Percentiles rank a stretch among this genome's conserved stretches.
Conservation (phyloP, 371 early-diverging fungal genomes). For the Actinomortierella ambigua region DNA sequence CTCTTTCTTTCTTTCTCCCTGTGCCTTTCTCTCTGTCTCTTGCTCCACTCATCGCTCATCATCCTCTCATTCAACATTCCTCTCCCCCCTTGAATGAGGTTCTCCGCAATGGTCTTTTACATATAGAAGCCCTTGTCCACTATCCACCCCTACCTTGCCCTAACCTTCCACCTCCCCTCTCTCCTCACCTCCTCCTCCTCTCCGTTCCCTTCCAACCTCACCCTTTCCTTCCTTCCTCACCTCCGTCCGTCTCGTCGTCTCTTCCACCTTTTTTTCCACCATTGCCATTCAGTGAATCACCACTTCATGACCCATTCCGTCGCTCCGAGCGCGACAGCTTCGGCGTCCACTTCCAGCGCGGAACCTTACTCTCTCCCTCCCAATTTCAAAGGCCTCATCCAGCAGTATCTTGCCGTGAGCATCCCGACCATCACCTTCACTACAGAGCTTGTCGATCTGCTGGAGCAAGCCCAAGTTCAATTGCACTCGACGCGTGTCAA, state of each 20-base stretch:
- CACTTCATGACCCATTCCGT: slow-evolving; percentile 35
- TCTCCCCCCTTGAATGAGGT: no score
- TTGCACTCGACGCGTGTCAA: slow-evolving; percentile 27
- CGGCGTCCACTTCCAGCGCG: slow-evolving; percentile 38
- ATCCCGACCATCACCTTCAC: slow-evolving; percentile 39
- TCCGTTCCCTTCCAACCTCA: not conserved
- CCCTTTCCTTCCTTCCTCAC: not conserved
- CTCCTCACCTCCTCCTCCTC: not conserved
- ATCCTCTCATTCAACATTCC: no score
- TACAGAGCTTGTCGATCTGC: slow-evolving; percentile 30
- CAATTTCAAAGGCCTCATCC: slow-evolving; percentile 36
- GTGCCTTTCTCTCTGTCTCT: not conserved
- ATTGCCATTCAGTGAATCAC: not conserved
- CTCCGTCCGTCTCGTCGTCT: not conserved
- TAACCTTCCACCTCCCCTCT: slow-evolving; percentile 3
- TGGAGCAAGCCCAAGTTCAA: slow-evolving; percentile 18
- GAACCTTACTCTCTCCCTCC: slow-evolving; percentile 43
- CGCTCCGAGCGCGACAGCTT: slow-evolving; percentile 30
- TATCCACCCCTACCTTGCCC: not conserved
- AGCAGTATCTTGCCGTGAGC: slow-evolving; percentile 38
- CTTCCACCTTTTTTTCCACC: slow-evolving; percentile 1
- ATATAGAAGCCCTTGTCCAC: not conserved
- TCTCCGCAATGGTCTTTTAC: no score
- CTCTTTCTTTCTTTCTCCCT: slow-evolving; percentile 1
- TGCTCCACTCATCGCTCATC: not conserved